Evolutionary conservation across 1,284 basidiomycete species (phyloP).

Genomic region (Naganishia liquefaciens): DNA sequence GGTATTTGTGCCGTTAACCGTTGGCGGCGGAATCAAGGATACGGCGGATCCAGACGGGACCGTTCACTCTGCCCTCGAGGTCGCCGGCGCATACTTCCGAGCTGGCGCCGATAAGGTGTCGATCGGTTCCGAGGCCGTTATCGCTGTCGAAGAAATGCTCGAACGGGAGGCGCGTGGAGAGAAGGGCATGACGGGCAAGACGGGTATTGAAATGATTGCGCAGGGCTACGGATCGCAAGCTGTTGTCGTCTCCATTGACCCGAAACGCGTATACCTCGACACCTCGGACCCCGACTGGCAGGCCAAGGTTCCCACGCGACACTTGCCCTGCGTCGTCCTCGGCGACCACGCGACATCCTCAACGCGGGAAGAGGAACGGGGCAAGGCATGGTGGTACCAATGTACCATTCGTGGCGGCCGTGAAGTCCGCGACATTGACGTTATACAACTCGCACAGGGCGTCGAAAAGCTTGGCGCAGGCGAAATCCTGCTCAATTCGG

Average conservation of each 20-base stretch:
- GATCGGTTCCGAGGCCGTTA: conserved; percentile 93
- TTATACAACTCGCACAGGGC: conserved; percentile 84
- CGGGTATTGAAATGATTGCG: conserved; percentile 92
- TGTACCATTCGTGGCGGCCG: conserved; percentile 95
- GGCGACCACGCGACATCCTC: conserved; percentile 58
- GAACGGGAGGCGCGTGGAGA: conserved; percentile 57
- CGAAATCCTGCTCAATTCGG: conserved; percentile 93
- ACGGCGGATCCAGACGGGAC: conserved; percentile 94
- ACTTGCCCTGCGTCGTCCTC: conserved; percentile 47
- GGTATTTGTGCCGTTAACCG: conserved; percentile 96
- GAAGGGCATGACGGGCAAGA: conserved; percentile 58
- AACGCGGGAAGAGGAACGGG: conserved; percentile 61
- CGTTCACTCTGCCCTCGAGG: conserved; percentile 79
- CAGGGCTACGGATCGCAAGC: conserved; percentile 91
- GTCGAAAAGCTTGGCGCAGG: conserved; percentile 89
- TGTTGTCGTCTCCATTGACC: conserved; percentile 97
- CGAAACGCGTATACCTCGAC: conserved; percentile 82
- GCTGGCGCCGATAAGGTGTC: conserved; percentile 94
- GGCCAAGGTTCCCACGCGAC: conserved; percentile 62
- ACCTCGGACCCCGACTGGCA: conserved; percentile 62
- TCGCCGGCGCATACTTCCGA: conserved; percentile 94
- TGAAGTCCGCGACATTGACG: conserved; percentile 83
- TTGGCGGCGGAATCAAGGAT: conserved; percentile 98
- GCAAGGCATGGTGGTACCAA: conserved; percentile 96
- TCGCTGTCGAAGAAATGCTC: conserved; percentile 82